Conservation (phyloP, 2,329 filamentous ascomycete genomes). For the Xylariaceae sp. region DNA sequence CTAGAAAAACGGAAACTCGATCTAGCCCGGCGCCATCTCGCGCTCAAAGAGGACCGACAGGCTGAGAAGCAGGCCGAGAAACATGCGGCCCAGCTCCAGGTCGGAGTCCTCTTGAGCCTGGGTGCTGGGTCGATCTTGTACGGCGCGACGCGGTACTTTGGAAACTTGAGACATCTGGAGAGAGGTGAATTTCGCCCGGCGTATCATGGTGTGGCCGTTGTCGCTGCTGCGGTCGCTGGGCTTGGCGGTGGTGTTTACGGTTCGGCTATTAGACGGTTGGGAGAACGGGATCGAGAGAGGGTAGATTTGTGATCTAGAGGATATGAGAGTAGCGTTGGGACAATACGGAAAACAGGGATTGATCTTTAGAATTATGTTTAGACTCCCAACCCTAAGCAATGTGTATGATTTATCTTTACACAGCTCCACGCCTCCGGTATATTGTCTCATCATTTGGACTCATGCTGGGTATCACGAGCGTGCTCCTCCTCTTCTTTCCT, state of each 20-base stretch:
- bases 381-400: too few relatives aligned
- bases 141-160: constrained; percentile 45
- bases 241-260: constrained; percentile 31
- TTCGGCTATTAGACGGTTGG: constrained; percentile 20
- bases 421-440: too few relatives aligned
- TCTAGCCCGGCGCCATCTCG: too few relatives aligned
- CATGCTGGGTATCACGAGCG: too few relatives aligned
- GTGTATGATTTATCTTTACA: too few relatives aligned
- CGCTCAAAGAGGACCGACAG: too few relatives aligned
- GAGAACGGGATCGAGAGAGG: constrained; percentile 11
- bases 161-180: constrained; percentile 38
- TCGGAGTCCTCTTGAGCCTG: constrained; percentile 40
- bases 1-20: constrained; percentile 6
- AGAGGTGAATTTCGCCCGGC: constrained; percentile 38
- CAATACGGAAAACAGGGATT: too few relatives aligned
- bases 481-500: too few relatives aligned
- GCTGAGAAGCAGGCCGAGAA: constrained; percentile 22
- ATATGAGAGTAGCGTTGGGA: not conserved
- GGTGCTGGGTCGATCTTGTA: constrained; percentile 45
- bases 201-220: constrained; percentile 28
- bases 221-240: constrained; percentile 29
- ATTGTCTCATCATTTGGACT: too few relatives aligned
- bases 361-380: too few relatives aligned
- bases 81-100: constrained; percentile 33
- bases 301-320: too few relatives aligned